Base-by-base conservation (phyloP, 2,329 filamentous ascomycete genomes). In the Aspergillus udagawae region DNA sequence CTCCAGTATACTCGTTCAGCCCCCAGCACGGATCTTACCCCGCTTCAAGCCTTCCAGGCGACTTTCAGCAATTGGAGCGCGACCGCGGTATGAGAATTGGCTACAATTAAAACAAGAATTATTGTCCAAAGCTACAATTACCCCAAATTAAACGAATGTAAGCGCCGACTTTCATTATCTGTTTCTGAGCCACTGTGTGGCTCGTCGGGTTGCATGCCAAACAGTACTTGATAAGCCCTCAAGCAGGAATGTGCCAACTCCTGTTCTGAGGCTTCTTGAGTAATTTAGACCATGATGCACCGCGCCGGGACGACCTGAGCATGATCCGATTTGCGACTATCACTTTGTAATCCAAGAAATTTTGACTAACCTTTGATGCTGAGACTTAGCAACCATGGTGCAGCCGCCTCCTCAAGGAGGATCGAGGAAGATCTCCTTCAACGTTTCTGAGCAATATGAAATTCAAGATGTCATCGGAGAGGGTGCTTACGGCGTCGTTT, bases 381-480 rank as follows among this genome's bases (percentile, higher is more conserved):
- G 12, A 57, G 49, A 58, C 35, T 25, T 44, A 29, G 42, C 54
- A 52, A 61, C 52, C 20, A 79, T 79, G 77, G 75, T 74, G 59
- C 74, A 79, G 61, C 76, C 74, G 49, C 69, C 76, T 59, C 73
- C 76, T 68, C 85, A 73, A 54, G 80, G 78, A 72, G 82, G 83
- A 64, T 87, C 85, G 60, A 80, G 94, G 74, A 99, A 97, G 85
- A 99, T 99, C 75, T 97, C 92, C 56, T 99, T 99, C 87, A 99
- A 99, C 73, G 94, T 99, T 62, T 97, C 92, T 71, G 94, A 99
- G 77, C 94, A 99, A 77, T 99, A 99, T 75, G 94, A 99, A 73
- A 99, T 99, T 65, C 93, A 97, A 76, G 94, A 99, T 87, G 94
- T 99, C 51, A 95, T 99, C 59, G 94, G 94, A 66, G 94, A 99